A percentile compares a stretch with the other conserved stretches of the same genome.
Evolutionary conservation across 1,284 basidiomycete species (phyloP).

Genomic region (Ganoderma leucocontextum): DNA sequence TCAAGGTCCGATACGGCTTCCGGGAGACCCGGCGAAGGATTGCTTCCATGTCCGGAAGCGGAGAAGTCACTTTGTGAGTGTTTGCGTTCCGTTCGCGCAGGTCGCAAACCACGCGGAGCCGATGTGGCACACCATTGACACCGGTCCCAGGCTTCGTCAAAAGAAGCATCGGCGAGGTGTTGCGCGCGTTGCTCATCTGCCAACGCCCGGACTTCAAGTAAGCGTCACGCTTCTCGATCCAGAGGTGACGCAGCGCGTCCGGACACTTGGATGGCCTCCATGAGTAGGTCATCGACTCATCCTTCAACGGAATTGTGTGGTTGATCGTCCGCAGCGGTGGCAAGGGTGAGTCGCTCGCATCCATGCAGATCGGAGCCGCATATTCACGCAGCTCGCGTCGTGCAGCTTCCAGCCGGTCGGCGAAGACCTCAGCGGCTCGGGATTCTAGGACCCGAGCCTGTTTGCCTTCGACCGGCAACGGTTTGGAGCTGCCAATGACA

Average conservation of each 20-base stretch:
- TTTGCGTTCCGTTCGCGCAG: constrained; percentile 38
- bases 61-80: constrained; percentile 34
- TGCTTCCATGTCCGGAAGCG: constrained; percentile 34
- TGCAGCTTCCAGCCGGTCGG: constrained; percentile 26
- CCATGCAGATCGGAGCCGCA: constrained; percentile 38
- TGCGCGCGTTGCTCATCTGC: neutral
- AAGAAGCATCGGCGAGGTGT: constrained; percentile 10
- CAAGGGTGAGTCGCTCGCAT: constrained; percentile 38
- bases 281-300: constrained; percentile 40
- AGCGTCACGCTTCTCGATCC: constrained; percentile 40
- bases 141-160: too few relatives aligned
- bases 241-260: constrained; percentile 35
- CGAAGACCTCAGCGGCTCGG: constrained; percentile 25
- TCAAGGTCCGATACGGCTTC: constrained; percentile 16
- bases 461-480: constrained; percentile 24
- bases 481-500: neutral
- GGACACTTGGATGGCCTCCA: constrained; percentile 43
- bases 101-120: constrained; percentile 35
- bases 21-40: constrained; percentile 29
- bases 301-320: constrained; percentile 47
- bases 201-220: constrained; percentile 33
- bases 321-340: constrained; percentile 47
- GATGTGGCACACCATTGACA: constrained; percentile 14
- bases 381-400: constrained; percentile 31
- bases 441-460: constrained; percentile 23